Evolutionary conservation across 768 basidiomycete genomes (phyloP), one percentile per base, ranked within the genome.

Genomic region (Saitozyma sp.): DNA sequence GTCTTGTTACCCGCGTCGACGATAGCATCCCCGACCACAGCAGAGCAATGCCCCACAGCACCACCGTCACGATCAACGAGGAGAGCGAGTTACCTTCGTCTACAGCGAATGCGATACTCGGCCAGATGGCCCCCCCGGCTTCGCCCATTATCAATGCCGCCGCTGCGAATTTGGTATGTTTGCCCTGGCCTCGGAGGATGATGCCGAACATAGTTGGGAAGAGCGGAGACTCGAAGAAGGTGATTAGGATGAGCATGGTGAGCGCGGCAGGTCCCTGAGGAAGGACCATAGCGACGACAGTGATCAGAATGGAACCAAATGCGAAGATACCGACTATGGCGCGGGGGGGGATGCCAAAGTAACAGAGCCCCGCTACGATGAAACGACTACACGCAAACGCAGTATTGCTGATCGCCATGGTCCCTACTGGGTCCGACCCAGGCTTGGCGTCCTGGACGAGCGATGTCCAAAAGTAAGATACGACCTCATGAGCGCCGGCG

Each of bases 191-290:
- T 1, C 77, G 66, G 1, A 76, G 57, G 11, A 58, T 63, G 51
- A 78, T 73, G 39, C 75, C 75, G 69, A 72, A 76, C 10, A 78
- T 14, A 8, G 68, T 63, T 5, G 77, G 77, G 61, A 78, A 76
- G 48, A 78, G 73, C 38, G 75, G 61, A 0, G 68, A 64, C 56
- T 78, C 71, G 63, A 75, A 76, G 58, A 78, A 71, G n/a, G 62
- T 56, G 58, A 63, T 42, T 6, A 78, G 54, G 45, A 76, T 58
- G 29, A 76, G 64, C 13, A 65, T 59, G 3, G 65, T 62, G 16
- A 72, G 45, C 0, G 71, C 54, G 0, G 50, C 62, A 17, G 53
- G 42, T 4, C 54, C 66, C 8, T 38, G 43, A 6, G 74, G 69
- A 3, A 76, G 56, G 11, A 71, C 59, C 48, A 66, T 61, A 0